Conservation (phyloP, 257 asterid species). For the Knoxia roxburghii region DNA sequence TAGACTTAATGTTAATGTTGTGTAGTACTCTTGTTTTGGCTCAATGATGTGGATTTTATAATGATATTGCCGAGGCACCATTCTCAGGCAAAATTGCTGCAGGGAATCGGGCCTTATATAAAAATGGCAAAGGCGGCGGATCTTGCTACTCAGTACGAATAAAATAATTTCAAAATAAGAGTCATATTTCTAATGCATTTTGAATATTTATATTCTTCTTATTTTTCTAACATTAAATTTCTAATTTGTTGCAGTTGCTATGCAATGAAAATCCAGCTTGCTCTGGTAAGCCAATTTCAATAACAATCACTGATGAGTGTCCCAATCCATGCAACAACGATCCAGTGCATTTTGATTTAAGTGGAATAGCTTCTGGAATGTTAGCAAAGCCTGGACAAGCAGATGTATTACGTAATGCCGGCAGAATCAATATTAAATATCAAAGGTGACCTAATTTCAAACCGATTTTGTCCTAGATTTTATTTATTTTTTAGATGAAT, state of each 20-base stretch:
- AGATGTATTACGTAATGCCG: constrained; percentile 16
- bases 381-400: constrained; percentile 26
- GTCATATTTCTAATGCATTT: too few species aligned
- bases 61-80: not conserved
- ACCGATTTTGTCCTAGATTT: too few species aligned
- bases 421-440: constrained; percentile 12
- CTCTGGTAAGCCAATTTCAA: constrained; percentile 17
- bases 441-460: too few species aligned
- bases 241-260: too few species aligned
- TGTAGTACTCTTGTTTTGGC: too few species aligned
- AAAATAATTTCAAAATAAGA: too few species aligned
- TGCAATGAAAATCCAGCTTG: constrained; percentile 19
- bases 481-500: too few species aligned
- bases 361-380: constrained; percentile 26
- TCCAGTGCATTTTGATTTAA: constrained; percentile 23
- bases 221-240: too few species aligned
- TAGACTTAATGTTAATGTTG: too few species aligned
- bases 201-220: too few species aligned
- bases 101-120: not conserved
- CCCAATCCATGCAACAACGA: constrained; percentile 12
- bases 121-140: not conserved
- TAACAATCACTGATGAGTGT: constrained; percentile 24
- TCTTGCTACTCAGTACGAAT: not conserved
- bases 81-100: not conserved
- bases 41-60: not conserved